phyloP scores from a whole-genome alignment of 1,284 basidiomycete genomes.

The Fomitopsis pinicola region DNA sequence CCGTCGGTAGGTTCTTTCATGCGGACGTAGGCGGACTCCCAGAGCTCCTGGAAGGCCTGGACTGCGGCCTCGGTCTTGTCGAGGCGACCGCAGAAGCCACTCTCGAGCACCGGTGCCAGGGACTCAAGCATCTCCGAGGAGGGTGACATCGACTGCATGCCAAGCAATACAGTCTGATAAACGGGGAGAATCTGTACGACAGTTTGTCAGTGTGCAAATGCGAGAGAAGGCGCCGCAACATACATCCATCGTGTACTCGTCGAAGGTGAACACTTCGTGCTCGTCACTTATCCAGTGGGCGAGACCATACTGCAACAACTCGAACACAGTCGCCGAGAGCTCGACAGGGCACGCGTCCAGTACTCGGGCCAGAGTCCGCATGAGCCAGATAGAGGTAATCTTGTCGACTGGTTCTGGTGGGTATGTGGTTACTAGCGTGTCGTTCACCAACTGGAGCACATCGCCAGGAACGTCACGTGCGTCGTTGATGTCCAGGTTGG shows the following conservation, averaged over 20 bases:
- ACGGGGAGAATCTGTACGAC: conserved; percentile 45
- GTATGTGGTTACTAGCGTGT: conserved; percentile 57
- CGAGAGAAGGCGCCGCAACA: conserved; percentile 15
- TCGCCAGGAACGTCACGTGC: conserved; percentile 41
- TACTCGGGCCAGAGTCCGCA: conserved; percentile 46
- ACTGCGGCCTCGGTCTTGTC: conserved; percentile 36
- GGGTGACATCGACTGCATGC: conserved; percentile 41
- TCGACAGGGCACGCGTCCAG: conserved; percentile 51
- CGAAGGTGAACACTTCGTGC: conserved; percentile 38
- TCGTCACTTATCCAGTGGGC: conserved; percentile 62
- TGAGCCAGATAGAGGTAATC: conserved; percentile 55
- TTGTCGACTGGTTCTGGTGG: conserved; percentile 55
- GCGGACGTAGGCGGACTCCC: conserved; percentile 43
- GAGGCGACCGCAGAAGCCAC: conserved; percentile 45
- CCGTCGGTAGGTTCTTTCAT: conserved; percentile 37
- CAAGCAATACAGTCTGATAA: conserved; percentile 52
- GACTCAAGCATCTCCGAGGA: conserved; percentile 34
- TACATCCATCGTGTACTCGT: conserved; percentile 59
- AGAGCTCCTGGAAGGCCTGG: conserved; percentile 55
- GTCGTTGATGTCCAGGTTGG: conserved; percentile 45
- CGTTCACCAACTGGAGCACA: conserved; percentile 53
- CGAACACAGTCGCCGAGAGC: conserved; percentile 41
- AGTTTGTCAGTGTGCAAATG: too few species aligned
- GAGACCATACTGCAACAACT: conserved; percentile 50
- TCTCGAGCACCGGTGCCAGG: conserved; percentile 46